Evolutionary conservation across 2,329 filamentous ascomycete species (phyloP).

Genomic region (Aspergillus sp.): DNA sequence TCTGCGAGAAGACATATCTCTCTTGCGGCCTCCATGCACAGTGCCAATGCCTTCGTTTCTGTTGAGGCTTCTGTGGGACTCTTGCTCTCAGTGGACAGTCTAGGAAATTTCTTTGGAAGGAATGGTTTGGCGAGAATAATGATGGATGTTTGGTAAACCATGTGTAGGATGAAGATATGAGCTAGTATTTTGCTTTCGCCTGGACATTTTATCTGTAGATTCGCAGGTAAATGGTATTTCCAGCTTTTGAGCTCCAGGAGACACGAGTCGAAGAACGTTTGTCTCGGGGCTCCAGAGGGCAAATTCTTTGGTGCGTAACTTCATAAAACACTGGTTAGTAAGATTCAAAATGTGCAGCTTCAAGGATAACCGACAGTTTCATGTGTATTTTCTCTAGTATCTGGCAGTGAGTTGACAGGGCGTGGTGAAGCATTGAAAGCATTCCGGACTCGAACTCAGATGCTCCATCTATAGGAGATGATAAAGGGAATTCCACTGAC

Average conservation of each 20-base stretch:
- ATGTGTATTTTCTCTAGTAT: constrained; percentile 29
- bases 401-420: constrained; percentile 9
- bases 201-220: constrained; percentile 22
- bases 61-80: not conserved
- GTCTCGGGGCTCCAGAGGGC: constrained; percentile 25
- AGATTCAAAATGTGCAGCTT: no score
- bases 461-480: constrained; percentile 3
- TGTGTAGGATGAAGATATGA: constrained; percentile 27
- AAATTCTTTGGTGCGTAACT: constrained; percentile 13
- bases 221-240: constrained; percentile 29
- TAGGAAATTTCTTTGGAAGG: constrained; percentile 2
- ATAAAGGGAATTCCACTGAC: constrained; percentile 20
- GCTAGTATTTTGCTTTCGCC: constrained; percentile 11
- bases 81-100: not conserved
- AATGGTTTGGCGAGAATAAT: constrained; percentile 30
- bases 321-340: constrained; percentile 1
- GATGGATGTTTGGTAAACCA: constrained; percentile 30
- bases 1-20: constrained; percentile 21
- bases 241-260: constrained; percentile 30
- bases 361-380: no score
- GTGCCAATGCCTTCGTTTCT: constrained; percentile 5
- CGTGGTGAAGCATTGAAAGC: not conserved
- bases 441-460: constrained; percentile 1
- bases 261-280: constrained; percentile 25
- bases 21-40: constrained; percentile 18